Percentiles rank a stretch among this genome's conserved stretches.
These are phyloP conservation scores for Globisporangium sylvaticum DNA, from an alignment of 352 stramenopile species.

Conservation along the genomic window DNA sequence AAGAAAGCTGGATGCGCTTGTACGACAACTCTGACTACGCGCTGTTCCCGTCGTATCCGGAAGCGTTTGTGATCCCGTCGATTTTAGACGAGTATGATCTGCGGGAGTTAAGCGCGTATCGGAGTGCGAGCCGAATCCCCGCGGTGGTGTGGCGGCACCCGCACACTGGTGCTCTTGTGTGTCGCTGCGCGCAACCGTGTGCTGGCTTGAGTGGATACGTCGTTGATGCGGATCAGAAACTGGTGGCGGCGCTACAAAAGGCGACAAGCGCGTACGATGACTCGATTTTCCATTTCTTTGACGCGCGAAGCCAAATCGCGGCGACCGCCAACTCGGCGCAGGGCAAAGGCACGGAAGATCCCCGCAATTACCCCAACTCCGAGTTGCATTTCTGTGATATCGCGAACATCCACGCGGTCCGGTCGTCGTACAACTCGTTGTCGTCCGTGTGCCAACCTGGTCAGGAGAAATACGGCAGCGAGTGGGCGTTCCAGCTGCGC, in stretches of 20 bases:
- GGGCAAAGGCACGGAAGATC: constrained; percentile 88
- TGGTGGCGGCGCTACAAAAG: constrained; percentile 66
- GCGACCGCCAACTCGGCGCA: constrained; percentile 81
- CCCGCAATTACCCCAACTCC: constrained; percentile 93
- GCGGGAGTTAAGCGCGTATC: constrained; percentile 85
- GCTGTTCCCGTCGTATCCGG: constrained; percentile 94
- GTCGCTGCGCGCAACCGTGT: constrained; percentile 80
- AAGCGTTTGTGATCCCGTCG: constrained; percentile 90
- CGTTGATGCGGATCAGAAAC: constrained; percentile 75
- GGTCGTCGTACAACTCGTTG: constrained; percentile 84
- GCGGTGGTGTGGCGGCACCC: constrained; percentile 91
- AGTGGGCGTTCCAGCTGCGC: constrained; percentile 89
- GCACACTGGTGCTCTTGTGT: constrained; percentile 89
- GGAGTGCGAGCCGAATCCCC: constrained; percentile 91
- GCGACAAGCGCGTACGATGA: constrained; percentile 56
- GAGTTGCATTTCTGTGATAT: constrained; percentile 98
- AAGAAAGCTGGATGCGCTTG: constrained; percentile 79
- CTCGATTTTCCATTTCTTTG: constrained; percentile 84
- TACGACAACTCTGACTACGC: constrained; percentile 86
- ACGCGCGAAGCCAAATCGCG: constrained; percentile 81
- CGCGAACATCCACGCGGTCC: constrained; percentile 98
- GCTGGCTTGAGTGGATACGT: constrained; percentile 81
- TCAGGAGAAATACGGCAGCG: constrained; percentile 64
- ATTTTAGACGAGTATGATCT: constrained; percentile 91
- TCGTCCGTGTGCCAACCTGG: constrained; percentile 70